A percentile compares a stretch with the other conserved stretches of the same genome.
Conservation (phyloP, 192 early-diverging fungal genomes). For the Coemansia sp. region DNA sequence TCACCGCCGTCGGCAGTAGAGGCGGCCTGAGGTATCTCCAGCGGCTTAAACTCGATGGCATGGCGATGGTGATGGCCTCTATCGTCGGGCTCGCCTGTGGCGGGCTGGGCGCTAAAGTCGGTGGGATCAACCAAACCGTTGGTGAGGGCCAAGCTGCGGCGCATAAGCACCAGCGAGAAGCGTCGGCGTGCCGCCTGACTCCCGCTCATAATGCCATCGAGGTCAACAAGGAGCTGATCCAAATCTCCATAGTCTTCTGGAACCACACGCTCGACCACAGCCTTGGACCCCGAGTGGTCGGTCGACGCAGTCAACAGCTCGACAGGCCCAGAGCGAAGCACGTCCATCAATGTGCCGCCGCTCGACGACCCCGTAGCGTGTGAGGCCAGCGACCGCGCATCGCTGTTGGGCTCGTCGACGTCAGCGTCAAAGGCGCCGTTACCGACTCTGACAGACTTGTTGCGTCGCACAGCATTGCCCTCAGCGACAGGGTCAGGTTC, state of each 20-base stretch:
- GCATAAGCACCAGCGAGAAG: constrained; percentile 49
- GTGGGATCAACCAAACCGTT: constrained; percentile 43
- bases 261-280: constrained; percentile 33
- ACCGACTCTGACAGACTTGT: constrained; percentile 14
- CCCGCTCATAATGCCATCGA: constrained; percentile 53
- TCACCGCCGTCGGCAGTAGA: constrained; percentile 10
- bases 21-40: constrained; percentile 32
- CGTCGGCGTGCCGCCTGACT: constrained; percentile 49
- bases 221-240: constrained; percentile 43
- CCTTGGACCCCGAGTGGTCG: constrained; percentile 53
- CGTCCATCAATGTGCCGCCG: constrained; percentile 41
- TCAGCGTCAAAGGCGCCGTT: background rate
- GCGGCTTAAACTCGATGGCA: constrained; percentile 44
- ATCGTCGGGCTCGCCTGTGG: background rate
- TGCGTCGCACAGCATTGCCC: constrained; percentile 4
- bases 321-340: constrained; percentile 40
- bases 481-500: constrained; percentile 5
- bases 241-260: constrained; percentile 55
- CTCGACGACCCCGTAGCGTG: constrained; percentile 40
- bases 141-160: constrained; percentile 44
- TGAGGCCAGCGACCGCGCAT: constrained; percentile 25
- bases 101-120: constrained; percentile 25
- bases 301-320: constrained; percentile 49
- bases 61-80: background rate
- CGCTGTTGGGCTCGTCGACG: constrained; percentile 8